Conservation (phyloP, 345 rosid species). For the Aethionema arabicum region DNA sequence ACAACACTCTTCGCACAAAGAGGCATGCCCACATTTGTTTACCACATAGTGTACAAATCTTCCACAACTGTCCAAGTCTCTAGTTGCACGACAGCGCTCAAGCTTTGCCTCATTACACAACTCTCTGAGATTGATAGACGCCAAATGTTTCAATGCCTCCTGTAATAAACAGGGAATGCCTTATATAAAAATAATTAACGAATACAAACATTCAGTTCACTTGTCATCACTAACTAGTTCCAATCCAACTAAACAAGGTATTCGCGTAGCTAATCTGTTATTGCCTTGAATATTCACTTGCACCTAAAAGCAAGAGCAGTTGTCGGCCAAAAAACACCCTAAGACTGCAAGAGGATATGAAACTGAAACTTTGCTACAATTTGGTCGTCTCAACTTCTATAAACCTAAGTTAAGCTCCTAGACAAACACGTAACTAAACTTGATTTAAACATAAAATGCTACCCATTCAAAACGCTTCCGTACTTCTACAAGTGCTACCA, state of each 20-base stretch:
- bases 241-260: not conserved
- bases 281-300: not conserved
- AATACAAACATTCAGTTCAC: not conserved
- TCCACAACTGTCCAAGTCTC: slow-evolving; percentile 90
- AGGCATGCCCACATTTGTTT: slow-evolving; percentile 87
- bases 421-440: not conserved
- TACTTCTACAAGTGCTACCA: not conserved
- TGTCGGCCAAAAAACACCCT: not conserved
- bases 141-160: slow-evolving; percentile 88
- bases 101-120: slow-evolving; percentile 80
- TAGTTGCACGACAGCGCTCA: slow-evolving; percentile 89
- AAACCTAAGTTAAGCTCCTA: slow-evolving; percentile 7
- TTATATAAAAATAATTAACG: not conserved
- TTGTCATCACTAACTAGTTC: not conserved
- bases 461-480: slow-evolving; percentile 1
- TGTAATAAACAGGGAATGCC: slow-evolving; percentile 33
- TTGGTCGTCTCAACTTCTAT: not conserved
- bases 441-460: not conserved
- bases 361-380: not conserved
- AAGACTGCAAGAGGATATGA: not conserved
- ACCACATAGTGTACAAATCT: slow-evolving; percentile 64
- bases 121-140: slow-evolving; percentile 68
- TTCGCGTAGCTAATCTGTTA: not conserved
- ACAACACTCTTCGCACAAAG: slow-evolving; percentile 81
- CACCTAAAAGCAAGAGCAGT: not conserved